Evolutionary conservation across 306 rosid genomes (phyloP), one percentile per base, ranked within the genome.

Genomic region (Castanea sativa): DNA sequence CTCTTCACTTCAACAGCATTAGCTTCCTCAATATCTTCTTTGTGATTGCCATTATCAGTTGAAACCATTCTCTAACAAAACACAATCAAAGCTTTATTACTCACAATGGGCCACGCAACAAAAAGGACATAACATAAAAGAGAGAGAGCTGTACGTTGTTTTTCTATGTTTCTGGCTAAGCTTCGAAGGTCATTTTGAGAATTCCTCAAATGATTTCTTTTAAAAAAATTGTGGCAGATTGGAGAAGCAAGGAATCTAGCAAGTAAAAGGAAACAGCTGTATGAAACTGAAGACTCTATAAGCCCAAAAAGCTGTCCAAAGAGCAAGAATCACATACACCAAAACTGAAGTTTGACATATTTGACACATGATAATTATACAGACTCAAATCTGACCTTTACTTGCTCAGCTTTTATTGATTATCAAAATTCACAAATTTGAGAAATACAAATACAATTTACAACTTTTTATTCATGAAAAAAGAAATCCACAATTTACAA

Each of bases 11-110:
- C 79, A 69, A 73, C 71, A 67, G 69, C 85, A 78, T 65, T 85
- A 55, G 85, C 81, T 74, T 82, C 89, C 82, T 83, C 81, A 73
- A 89, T 89, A 76, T 92, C 96, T 76, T 41, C 89, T 33, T 85
- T 85, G 73, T 68, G 73, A 30, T 64, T 84, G 63, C 89, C 91
- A 52, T 85, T 84, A 71, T 84, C 87, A 79, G 81, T 77, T 16
- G 83, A 80, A 76, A 58, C 83, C 98, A 95, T 95, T 79, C 75
- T 86, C 72, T 55, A 74, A 38, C 6, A 65, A 23, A 72, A 57
- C 41, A 19, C 25, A 35, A 35, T 63, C 21, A 57, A 57, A 69
- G 49, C 7, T 75, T 73, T 81, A 58, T 71, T 79, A 75, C 74
- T 71, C 82, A 53, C 57, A 72, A 75, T 81, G 55, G 71, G 45